Percentiles rank a stretch among this genome's conserved stretches.
phyloP scores from a whole-genome alignment of 108 stramenopile species.

The Skeletonema costatum region DNA sequence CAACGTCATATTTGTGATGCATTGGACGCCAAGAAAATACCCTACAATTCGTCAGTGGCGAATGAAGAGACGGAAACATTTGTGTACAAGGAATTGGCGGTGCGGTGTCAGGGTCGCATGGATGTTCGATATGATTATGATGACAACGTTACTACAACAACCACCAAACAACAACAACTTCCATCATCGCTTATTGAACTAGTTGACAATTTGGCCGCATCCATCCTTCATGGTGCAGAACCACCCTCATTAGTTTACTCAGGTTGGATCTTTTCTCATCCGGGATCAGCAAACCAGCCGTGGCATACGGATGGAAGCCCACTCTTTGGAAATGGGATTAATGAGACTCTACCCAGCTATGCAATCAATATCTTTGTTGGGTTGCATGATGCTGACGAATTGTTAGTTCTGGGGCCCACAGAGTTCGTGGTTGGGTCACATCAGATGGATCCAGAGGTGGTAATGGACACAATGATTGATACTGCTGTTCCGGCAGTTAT shows the following conservation, averaged over 20 bases:
- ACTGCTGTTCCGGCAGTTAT: conserved; percentile 33
- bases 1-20: background rate
- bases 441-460: conserved; percentile 1
- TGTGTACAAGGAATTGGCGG: conserved; percentile 56
- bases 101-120: conserved; percentile 51
- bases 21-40: background rate
- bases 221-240: conserved; percentile 14
- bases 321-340: conserved; percentile 27
- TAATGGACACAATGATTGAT: background rate
- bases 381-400: conserved; percentile 32
- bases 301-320: conserved; percentile 65
- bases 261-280: conserved; percentile 52
- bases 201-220: conserved; percentile 18
- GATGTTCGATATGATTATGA: conserved; percentile 51
- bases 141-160: conserved; percentile 7
- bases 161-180: background rate
- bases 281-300: conserved; percentile 50
- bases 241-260: conserved; percentile 45
- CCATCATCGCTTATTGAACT: background rate
- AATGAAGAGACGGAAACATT: conserved; percentile 20
- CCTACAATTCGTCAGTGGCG: background rate
- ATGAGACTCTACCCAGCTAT: conserved; percentile 42
- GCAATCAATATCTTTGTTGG: conserved; percentile 64
- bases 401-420: conserved; percentile 50
- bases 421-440: conserved; percentile 52